Evolutionary conservation across 2,329 filamentous ascomycete genomes (phyloP).

Genomic region (Mycosphaerella sp.): DNA sequence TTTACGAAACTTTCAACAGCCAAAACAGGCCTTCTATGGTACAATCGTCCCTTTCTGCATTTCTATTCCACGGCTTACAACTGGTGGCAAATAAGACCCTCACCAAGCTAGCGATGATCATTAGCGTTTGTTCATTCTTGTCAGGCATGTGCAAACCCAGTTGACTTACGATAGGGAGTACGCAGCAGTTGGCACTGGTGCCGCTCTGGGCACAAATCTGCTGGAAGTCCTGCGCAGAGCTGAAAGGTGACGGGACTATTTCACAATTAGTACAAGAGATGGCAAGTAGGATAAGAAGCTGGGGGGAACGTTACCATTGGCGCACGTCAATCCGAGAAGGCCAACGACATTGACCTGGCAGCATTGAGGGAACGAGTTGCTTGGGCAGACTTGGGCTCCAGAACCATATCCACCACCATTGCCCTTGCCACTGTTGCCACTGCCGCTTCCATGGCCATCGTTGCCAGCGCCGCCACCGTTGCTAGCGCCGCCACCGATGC

Average conservation of each 20-base stretch:
- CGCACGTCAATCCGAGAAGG: background rate
- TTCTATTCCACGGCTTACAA: no score
- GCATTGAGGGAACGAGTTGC: conserved; percentile 1
- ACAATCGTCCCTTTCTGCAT: no score
- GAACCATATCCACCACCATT: background rate
- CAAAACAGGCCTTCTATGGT: no score
- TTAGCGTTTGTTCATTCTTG: no score
- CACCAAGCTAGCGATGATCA: background rate
- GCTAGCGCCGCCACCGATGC: background rate
- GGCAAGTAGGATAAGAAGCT: no score
- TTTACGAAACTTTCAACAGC: no score
- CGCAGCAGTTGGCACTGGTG: conserved; percentile 1
- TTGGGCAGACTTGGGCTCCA: background rate
- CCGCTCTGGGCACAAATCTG: background rate
- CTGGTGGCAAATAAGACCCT: no score
- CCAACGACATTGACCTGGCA: conserved; percentile 7
- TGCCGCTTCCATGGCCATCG: background rate
- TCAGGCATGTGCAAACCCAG: no score
- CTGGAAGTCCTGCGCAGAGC: background rate
- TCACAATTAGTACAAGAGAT: background rate
- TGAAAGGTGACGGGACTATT: background rate
- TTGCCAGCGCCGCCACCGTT: background rate
- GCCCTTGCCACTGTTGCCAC: background rate
- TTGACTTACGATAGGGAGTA: conserved; percentile 2
- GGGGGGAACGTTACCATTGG: background rate